A percentile compares a stretch with the other conserved stretches of the same genome.
Evolutionary conservation across 345 rosid genomes (phyloP).

Genomic region (Gossypium sturtianum): DNA sequence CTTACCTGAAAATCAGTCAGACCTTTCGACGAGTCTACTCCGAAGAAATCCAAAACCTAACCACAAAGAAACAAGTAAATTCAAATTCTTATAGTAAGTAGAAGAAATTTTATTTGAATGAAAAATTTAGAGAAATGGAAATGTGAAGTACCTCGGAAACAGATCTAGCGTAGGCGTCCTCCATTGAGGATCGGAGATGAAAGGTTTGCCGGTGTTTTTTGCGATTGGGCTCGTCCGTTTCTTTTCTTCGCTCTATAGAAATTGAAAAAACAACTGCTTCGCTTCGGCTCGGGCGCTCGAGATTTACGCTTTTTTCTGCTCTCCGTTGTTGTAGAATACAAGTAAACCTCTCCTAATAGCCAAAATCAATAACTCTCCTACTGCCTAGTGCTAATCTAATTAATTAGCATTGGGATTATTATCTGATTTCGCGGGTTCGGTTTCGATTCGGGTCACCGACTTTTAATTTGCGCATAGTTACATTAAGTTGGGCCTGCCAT

Average conservation of each 20-base stretch:
- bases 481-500: neutral
- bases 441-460: neutral
- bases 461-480: neutral
- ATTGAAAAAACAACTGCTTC: neutral
- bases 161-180: slow-evolving; percentile 94
- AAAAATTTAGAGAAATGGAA: slow-evolving; percentile 4
- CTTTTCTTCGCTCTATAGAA: neutral
- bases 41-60: slow-evolving; percentile 88
- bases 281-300: neutral
- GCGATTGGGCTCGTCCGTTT: neutral
- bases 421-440: neutral
- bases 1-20: slow-evolving; percentile 88
- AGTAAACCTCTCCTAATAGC: neutral
- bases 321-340: neutral
- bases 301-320: neutral
- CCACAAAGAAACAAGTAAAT: slow-evolving; percentile 5
- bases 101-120: neutral
- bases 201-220: neutral
- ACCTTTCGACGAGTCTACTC: slow-evolving; percentile 68
- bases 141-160: slow-evolving; percentile 64
- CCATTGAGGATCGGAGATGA: slow-evolving; percentile 39
- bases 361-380: no score
- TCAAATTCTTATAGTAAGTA: neutral
- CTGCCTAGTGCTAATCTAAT: no score
- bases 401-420: neutral